phyloP scores from a whole-genome alignment of 352 stramenopile genomes.

The Globisporangium radiosum region DNA sequence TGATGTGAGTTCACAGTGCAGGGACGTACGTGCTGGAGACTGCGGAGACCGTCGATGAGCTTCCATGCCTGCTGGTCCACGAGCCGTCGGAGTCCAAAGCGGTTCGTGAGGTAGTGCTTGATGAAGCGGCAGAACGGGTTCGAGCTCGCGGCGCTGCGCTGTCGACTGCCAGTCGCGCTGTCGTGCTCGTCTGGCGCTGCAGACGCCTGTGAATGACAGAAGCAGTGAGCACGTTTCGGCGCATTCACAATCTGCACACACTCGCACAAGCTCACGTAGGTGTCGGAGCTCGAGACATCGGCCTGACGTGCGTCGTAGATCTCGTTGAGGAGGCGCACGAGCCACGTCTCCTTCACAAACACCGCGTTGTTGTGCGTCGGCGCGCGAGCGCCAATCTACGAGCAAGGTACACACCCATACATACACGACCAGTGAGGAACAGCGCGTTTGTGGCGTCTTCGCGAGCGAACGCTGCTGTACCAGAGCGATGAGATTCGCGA shows the following conservation, averaged over 20 bases:
- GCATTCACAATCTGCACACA: not conserved
- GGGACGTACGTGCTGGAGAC: slow-evolving; percentile 29
- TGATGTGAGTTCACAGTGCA: not conserved
- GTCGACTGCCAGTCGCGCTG: slow-evolving; percentile 3
- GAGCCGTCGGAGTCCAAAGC: slow-evolving; percentile 51
- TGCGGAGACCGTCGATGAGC: slow-evolving; percentile 39
- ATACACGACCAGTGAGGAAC: no score
- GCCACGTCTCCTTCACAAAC: slow-evolving; percentile 43
- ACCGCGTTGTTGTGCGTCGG: not conserved
- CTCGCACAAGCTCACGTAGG: slow-evolving; percentile 10
- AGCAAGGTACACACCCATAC: no score
- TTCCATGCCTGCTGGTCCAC: slow-evolving; percentile 60
- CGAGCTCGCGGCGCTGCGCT: slow-evolving; percentile 1
- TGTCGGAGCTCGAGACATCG: slow-evolving; percentile 16
- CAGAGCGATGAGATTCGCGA: slow-evolving; percentile 30
- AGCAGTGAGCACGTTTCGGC: not conserved
- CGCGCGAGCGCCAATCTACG: not conserved
- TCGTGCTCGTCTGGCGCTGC: not conserved
- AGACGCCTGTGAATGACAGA: not conserved
- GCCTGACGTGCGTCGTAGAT: slow-evolving; percentile 60
- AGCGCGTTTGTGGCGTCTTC: no score
- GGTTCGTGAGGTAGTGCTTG: slow-evolving; percentile 53
- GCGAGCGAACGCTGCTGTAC: slow-evolving; percentile 8
- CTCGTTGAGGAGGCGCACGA: slow-evolving; percentile 54
- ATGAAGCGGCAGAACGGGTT: slow-evolving; percentile 39